Base-by-base conservation (phyloP, 768 basidiomycete genomes). In the Termitomyces heimii region DNA sequence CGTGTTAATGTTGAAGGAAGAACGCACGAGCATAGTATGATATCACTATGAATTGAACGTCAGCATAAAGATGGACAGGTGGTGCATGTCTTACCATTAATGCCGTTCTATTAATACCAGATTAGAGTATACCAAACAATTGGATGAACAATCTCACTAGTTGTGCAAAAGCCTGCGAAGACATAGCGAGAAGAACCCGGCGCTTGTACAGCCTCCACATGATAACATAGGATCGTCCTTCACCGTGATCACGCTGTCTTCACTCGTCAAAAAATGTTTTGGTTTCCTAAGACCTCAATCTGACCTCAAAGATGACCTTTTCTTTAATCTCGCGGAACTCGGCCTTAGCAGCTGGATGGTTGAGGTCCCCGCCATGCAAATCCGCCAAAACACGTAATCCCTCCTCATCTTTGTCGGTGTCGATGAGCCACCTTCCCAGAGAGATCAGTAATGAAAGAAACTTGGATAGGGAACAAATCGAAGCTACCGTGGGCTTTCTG, bases 301-400 rank as follows among this genome's bases (percentile, higher is more conserved):
- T 63, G 59, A 87, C 89, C 68, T 92, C 90, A 53, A 79, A 79
- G 39, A 81, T 71, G 12, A 92, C 85, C 65, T 83, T 81, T 32
- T 89, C 89, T 71, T 92, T 92, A 66, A 97, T 96, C 71, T 94
- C 93, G 58, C 80, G 79, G 66, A 88, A 96, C 73, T 97, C 95
- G 10, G 84, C 83, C 54, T 80, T 74, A 0, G 94, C 93, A 29
- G 81, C 64, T 6, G 78, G 68, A 64, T 94, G 75, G 50, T 86
- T 78, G 16, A 81, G 76, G 66, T 93, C 81, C 1, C 91, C 90
- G 4, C 92, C 94, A 62, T 95, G 92, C 44, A 98, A 71, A 68
- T 95, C 93, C 20, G 87, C 89, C 57, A 98, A 83, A 47, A 97
- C 91, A 3, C 75, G 78, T 78, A 95, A 78, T 14, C 95, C 95